Evolutionary conservation across 2,329 filamentous ascomycete genomes (phyloP).

Genomic region (Phialocephala subalpina): DNA sequence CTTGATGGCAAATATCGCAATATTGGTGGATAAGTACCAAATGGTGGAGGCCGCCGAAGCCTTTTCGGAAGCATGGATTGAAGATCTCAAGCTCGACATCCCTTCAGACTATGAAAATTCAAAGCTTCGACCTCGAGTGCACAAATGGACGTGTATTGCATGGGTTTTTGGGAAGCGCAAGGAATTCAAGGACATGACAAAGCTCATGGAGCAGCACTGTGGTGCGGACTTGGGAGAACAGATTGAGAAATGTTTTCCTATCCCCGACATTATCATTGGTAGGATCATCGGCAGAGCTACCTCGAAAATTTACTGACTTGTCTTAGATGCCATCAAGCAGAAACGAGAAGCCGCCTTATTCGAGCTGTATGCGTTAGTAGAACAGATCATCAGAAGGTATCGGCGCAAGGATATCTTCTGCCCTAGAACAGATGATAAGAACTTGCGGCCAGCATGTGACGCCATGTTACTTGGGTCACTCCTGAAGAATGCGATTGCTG

Average conservation of each 20-base stretch:
- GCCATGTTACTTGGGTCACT: constrained; percentile 24
- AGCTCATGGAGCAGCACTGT: neutral
- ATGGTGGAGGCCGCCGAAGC: constrained; percentile 18
- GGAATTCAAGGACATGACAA: constrained; percentile 1
- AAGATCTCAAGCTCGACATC: neutral
- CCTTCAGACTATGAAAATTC: neutral
- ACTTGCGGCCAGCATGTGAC: constrained; percentile 18
- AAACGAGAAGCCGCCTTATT: neutral
- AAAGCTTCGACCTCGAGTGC: neutral
- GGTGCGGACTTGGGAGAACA: neutral
- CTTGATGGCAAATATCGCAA: constrained; percentile 11
- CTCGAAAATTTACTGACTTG: no score
- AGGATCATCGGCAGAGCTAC: no score
- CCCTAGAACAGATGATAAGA: neutral
- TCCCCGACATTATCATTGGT: neutral
- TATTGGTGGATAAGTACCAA: constrained; percentile 26
- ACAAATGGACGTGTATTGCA: neutral
- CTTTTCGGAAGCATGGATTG: constrained; percentile 12
- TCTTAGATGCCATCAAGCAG: neutral
- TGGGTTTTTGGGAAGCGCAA: neutral
- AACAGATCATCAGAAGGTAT: neutral
- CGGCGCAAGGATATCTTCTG: neutral
- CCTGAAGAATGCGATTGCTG: constrained; percentile 14
- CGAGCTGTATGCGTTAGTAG: neutral
- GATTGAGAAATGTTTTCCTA: neutral